Conservation (phyloP, 2,329 filamentous ascomycete genomes). For the Curvularia hawaiiensis region DNA sequence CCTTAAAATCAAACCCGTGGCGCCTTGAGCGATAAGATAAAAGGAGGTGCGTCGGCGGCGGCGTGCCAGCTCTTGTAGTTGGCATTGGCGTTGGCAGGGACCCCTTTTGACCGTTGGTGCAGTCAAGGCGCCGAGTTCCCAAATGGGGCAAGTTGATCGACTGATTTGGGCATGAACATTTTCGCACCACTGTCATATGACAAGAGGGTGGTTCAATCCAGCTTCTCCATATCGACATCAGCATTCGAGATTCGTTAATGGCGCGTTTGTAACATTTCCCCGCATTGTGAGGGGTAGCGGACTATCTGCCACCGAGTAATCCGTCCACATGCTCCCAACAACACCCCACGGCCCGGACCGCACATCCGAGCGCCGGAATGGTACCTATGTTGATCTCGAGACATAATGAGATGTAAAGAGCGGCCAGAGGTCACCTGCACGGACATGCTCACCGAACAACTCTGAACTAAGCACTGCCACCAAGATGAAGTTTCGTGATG, state of each 20-base stretch:
- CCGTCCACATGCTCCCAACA: slow-evolving; percentile 26
- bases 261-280: slow-evolving; percentile 9
- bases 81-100: not conserved
- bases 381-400: not conserved
- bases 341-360: slow-evolving; percentile 26
- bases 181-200: slow-evolving; percentile 4
- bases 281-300: slow-evolving; percentile 23
- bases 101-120: not conserved
- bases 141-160: not conserved
- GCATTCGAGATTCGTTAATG: not conserved
- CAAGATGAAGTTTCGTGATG: slow-evolving; percentile 66
- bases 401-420: slow-evolving; percentile 4
- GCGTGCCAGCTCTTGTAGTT: slow-evolving; percentile 1
- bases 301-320: slow-evolving; percentile 25
- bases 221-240: not conserved
- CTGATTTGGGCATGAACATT: not conserved
- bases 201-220: not conserved
- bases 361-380: slow-evolving; percentile 18
- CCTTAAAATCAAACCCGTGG: not conserved
- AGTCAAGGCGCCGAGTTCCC: not conserved
- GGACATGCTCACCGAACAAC: not conserved
- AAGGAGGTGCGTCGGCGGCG: not conserved
- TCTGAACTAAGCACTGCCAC: not conserved
- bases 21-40: not conserved
- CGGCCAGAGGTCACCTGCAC: not conserved